Evolutionary conservation across 176 grass and related monocot species (phyloP).

Genomic region (Carex myosuroides): DNA sequence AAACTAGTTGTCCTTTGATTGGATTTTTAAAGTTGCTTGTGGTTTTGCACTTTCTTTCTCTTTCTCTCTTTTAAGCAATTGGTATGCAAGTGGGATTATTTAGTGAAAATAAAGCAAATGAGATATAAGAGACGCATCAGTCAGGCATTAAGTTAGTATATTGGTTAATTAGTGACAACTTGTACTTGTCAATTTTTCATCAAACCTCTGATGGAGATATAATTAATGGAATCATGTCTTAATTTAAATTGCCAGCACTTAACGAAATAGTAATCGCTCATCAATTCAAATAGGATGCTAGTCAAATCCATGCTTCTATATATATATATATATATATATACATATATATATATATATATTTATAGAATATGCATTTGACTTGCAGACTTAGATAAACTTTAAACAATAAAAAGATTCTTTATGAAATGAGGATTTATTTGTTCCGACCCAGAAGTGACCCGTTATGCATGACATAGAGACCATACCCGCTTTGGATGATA

Average conservation of each 20-base stretch:
- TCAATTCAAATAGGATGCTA: neutral
- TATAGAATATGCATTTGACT: neutral
- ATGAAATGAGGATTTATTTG: neutral
- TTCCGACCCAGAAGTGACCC: neutral
- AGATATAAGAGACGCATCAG: neutral
- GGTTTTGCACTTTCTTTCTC: neutral
- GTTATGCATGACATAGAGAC: neutral
- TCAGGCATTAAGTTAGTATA: neutral
- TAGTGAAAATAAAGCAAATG: slow-evolving; percentile 4
- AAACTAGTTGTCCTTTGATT: neutral
- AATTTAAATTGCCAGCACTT: no score
- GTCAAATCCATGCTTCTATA: neutral
- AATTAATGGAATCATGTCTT: no score
- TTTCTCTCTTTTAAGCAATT: neutral
- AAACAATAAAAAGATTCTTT: neutral
- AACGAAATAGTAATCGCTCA: neutral
- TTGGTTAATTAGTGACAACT: neutral
- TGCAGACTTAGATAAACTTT: neutral
- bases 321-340: no score
- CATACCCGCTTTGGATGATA: neutral
- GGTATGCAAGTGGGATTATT: neutral
- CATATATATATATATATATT: neutral
- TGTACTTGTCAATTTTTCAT: no score
- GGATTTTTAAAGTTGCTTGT: neutral
- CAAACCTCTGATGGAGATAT: no score